These are phyloP conservation scores for Claviceps digitariae DNA, from an alignment of 2,329 filamentous ascomycete species.

Conservation along the genomic window DNA sequence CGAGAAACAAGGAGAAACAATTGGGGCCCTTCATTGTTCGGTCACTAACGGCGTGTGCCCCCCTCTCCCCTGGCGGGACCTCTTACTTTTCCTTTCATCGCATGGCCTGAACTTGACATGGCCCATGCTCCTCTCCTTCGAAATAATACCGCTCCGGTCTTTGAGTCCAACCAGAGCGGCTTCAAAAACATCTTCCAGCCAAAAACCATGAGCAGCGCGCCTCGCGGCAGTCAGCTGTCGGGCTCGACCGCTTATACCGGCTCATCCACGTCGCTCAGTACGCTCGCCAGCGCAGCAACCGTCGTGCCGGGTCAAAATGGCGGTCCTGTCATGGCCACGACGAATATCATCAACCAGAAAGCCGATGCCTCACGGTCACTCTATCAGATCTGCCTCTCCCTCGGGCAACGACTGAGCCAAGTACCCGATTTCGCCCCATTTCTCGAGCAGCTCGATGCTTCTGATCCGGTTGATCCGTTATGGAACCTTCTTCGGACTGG, in stretches of 20 bases:
- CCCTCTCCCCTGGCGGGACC: constrained; percentile 2
- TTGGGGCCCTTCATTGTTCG: not conserved
- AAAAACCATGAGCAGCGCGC: constrained; percentile 37
- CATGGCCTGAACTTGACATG: constrained; percentile 36
- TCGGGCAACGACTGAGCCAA: constrained; percentile 67
- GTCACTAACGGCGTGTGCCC: constrained; percentile 1
- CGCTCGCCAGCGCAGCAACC: constrained; percentile 32
- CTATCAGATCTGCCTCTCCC: constrained; percentile 84
- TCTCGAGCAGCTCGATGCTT: constrained; percentile 56
- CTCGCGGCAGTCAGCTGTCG: constrained; percentile 48
- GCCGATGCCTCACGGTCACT: constrained; percentile 84
- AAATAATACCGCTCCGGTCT: constrained; percentile 45
- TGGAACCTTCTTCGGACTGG: constrained; percentile 81
- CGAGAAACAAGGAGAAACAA: not conserved
- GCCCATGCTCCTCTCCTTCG: constrained; percentile 45
- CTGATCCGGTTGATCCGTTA: constrained; percentile 71
- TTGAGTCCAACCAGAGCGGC: constrained; percentile 33
- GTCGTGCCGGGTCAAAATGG: constrained; percentile 29
- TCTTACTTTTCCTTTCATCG: constrained; percentile 11
- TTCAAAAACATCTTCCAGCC: constrained; percentile 26
- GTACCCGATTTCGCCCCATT: constrained; percentile 74
- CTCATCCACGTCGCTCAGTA: constrained; percentile 37
- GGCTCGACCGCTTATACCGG: constrained; percentile 43
- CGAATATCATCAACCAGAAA: constrained; percentile 95
- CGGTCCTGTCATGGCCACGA: constrained; percentile 59